Base-by-base conservation (phyloP, 768 basidiomycete genomes). In the Amanita molliuscula region DNA sequence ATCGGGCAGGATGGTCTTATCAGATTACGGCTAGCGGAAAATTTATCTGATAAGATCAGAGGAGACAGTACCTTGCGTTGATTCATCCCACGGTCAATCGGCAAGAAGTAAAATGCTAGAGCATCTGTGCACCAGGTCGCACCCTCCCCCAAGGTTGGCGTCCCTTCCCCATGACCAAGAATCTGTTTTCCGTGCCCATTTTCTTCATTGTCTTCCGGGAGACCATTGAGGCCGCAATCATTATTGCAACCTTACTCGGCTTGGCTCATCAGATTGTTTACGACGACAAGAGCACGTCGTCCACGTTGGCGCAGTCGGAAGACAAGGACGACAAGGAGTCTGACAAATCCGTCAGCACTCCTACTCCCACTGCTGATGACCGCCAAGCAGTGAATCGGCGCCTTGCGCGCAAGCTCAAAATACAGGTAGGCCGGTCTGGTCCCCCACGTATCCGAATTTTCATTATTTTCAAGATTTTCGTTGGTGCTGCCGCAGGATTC, bases 171-270 rank as follows among this genome's bases (percentile, higher is more conserved):
- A 90, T 91, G 88, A 70, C 75, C 15, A 76, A 76, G 54, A 77
- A 81, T 60, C 69, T 93, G 49, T 96, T 96, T 68, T 88, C 87
- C 51, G 77, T 94, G 50, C 82, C 91, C 60, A 91, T 97, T 57
- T 96, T 93, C 74, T 92, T 97, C 77, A 92, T 96, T 68, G 82
- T 94, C 68, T 92, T 95, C 65, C 80, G 93, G 62, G 93, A 96
- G 76, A 87, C 90, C 4, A 76, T 96, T 55, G 93, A 96, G 72
- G 88, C 91, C 3, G 81, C 81, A 37, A 86, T 97, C 70, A 90
- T 98, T 74, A 69, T 96, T 63, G 88, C 90, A 5, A 90, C 95
- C 51, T 78, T 98, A 43, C 83, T 95, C 47, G 82, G 88, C 55
- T 81, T 97, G 53, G 87, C 89, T n/a, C 82, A 95, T 59, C 91